A percentile compares a stretch with the other conserved stretches of the same genome.
These are phyloP conservation scores for Kodamaea restingae DNA, from an alignment of 805 yeast species.

Conservation along the genomic window DNA sequence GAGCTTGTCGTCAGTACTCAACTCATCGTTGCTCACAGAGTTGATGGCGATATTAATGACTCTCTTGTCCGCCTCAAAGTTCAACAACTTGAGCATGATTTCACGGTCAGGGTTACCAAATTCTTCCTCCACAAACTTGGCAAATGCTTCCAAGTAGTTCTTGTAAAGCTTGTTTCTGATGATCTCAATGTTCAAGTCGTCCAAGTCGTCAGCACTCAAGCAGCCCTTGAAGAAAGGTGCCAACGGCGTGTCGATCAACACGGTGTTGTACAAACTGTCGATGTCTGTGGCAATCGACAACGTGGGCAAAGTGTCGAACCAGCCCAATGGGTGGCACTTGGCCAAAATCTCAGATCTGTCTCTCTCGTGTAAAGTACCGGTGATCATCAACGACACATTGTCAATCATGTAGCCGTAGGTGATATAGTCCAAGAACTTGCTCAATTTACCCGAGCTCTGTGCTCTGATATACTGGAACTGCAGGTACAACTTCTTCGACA, in stretches of 20 bases:
- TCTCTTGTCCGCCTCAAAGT: conserved; percentile 93
- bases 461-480: conserved; percentile 83
- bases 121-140: conserved; percentile 54
- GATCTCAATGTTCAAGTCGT: conserved; percentile 92
- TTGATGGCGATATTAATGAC: conserved; percentile 87
- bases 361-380: conserved; percentile 94
- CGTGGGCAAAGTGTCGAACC: conserved; percentile 97
- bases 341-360: conserved; percentile 83
- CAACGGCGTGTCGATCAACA: conserved; percentile 91
- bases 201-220: conserved; percentile 81
- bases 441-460: conserved; percentile 76
- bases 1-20: conserved; percentile 67
- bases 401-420: conserved; percentile 98
- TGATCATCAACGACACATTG: conserved; percentile 90
- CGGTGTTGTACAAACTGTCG: conserved; percentile 88
- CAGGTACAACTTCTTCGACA: conserved; percentile 67
- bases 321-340: conserved; percentile 95
- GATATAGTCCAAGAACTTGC: conserved; percentile 85
- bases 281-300: conserved; percentile 91
- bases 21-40: conserved; percentile 74
- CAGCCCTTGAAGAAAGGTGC: conserved; percentile 95
- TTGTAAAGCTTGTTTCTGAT: conserved; percentile 87
- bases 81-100: conserved; percentile 71
- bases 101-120: conserved; percentile 76
- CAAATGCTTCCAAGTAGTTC: conserved; percentile 88